phyloP scores from a whole-genome alignment of 73 alveolate genomes.

The Effrenium voratum region DNA sequence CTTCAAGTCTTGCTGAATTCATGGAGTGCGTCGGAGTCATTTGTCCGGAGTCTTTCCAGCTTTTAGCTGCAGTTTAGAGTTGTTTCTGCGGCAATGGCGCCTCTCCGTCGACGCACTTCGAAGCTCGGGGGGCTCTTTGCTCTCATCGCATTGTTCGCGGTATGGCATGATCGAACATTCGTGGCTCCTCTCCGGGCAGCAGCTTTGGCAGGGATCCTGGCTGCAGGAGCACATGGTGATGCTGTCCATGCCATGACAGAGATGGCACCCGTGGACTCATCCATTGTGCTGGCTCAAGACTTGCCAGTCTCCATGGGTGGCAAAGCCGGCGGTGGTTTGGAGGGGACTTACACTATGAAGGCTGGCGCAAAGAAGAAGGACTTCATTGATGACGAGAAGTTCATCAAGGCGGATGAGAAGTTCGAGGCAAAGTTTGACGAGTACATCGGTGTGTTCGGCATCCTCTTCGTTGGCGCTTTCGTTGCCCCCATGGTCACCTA shows the following conservation, averaged over 20 bases:
- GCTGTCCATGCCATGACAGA: conserved; percentile 67
- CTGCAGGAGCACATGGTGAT: conserved; percentile 63
- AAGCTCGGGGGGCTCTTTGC: conserved; percentile 73
- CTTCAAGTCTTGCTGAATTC: background rate
- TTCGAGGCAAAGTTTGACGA: conserved; percentile 77
- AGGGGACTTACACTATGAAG: conserved; percentile 92
- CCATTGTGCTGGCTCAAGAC: conserved; percentile 78
- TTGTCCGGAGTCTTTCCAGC: conserved; percentile 15
- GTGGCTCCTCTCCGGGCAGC: conserved; percentile 76
- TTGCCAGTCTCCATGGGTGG: conserved; percentile 94
- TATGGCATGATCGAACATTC: background rate
- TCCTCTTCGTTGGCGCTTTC: conserved; percentile 88
- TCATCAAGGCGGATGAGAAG: conserved; percentile 93
- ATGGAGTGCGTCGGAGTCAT: background rate
- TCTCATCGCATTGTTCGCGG: conserved; percentile 12
- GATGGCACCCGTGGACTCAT: conserved; percentile 63
- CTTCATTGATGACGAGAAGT: conserved; percentile 83
- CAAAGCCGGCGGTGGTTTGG: conserved; percentile 79
- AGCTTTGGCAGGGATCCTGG: conserved; percentile 61
- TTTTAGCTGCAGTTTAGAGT: background rate
- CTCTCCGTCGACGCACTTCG: conserved; percentile 40
- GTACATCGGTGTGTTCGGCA: conserved; percentile 90
- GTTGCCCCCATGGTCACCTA: conserved; percentile 94
- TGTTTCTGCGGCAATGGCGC: background rate
- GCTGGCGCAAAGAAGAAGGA: conserved; percentile 81